Evolutionary conservation across 1,139 yeast species (phyloP).

Genomic region (Scheffersomyces quercinus): DNA sequence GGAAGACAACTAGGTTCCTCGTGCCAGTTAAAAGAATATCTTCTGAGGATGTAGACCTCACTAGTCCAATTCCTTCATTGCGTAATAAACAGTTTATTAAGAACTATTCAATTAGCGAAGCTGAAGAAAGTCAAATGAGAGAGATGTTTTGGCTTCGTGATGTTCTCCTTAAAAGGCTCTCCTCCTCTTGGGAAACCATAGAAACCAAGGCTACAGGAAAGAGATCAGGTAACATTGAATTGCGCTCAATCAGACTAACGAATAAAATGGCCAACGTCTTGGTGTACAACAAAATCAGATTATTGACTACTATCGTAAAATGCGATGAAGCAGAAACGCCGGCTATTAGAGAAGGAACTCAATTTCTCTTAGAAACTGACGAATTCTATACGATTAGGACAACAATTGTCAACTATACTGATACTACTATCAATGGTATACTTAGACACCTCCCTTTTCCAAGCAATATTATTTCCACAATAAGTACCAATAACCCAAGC

Average conservation of each 20-base stretch:
- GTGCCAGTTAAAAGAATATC: constrained; percentile 66
- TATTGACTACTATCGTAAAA: constrained; percentile 9
- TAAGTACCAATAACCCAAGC: constrained; percentile 11
- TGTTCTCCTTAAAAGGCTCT: constrained; percentile 54
- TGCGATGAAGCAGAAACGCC: constrained; percentile 8
- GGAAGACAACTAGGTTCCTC: constrained; percentile 60
- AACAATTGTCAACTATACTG: constrained; percentile 46
- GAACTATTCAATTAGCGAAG: constrained; percentile 56
- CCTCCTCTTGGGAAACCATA: constrained; percentile 62
- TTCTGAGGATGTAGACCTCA: constrained; percentile 42
- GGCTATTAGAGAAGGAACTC: constrained; percentile 15
- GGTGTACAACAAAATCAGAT: constrained; percentile 32
- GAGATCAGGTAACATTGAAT: constrained; percentile 60
- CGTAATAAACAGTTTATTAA: constrained; percentile 71
- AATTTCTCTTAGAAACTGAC: constrained; percentile 35
- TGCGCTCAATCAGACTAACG: constrained; percentile 65
- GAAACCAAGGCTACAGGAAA: constrained; percentile 11
- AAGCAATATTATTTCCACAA: constrained; percentile 13
- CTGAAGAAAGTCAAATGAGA: constrained; percentile 54
- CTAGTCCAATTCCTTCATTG: constrained; percentile 69
- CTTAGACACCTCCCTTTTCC: constrained; percentile 67
- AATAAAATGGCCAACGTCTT: constrained; percentile 52
- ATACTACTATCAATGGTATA: constrained; percentile 49
- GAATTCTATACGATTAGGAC: constrained; percentile 52
- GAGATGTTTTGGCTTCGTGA: constrained; percentile 83